phyloP scores from a whole-genome alignment of 768 basidiomycete species.

The Thelephora ganbajun region DNA sequence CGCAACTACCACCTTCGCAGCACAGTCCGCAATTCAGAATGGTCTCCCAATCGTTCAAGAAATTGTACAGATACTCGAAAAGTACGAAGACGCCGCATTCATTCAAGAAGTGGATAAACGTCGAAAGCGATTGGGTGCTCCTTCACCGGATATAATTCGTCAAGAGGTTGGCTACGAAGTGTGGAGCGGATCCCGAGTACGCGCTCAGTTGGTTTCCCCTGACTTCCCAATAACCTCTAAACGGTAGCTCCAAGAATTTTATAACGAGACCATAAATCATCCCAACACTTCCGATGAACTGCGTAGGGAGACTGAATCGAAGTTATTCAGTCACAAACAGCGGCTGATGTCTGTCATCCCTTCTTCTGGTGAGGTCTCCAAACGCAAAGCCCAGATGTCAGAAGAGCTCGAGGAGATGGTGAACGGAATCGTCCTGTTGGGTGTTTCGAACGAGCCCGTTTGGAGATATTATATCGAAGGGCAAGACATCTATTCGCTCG shows the following conservation, averaged over 20 bases:
- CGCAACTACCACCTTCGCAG: constrained; percentile 37
- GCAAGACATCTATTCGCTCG: constrained; percentile 48
- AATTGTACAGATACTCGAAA: constrained; percentile 48
- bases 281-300: constrained; percentile 65
- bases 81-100: constrained; percentile 40
- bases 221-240: not conserved
- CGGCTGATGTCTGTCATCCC: constrained; percentile 51
- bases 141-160: constrained; percentile 40
- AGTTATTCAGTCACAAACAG: constrained; percentile 53
- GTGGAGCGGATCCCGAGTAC: constrained; percentile 45
- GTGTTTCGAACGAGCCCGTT: constrained; percentile 64
- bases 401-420: constrained; percentile 59
- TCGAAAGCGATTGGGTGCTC: constrained; percentile 60
- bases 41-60: constrained; percentile 63
- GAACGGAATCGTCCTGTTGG: constrained; percentile 61
- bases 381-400: constrained; percentile 33
- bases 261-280: constrained; percentile 72
- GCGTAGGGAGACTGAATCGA: constrained; percentile 66
- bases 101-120: constrained; percentile 65
- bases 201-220: constrained; percentile 3
- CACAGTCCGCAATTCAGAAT: constrained; percentile 53
- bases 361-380: constrained; percentile 14
- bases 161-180: constrained; percentile 58
- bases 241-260: constrained; percentile 51
- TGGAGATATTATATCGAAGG: constrained; percentile 74